Base-by-base conservation (phyloP, 1,284 basidiomycete genomes). In the Ustilago curta region DNA sequence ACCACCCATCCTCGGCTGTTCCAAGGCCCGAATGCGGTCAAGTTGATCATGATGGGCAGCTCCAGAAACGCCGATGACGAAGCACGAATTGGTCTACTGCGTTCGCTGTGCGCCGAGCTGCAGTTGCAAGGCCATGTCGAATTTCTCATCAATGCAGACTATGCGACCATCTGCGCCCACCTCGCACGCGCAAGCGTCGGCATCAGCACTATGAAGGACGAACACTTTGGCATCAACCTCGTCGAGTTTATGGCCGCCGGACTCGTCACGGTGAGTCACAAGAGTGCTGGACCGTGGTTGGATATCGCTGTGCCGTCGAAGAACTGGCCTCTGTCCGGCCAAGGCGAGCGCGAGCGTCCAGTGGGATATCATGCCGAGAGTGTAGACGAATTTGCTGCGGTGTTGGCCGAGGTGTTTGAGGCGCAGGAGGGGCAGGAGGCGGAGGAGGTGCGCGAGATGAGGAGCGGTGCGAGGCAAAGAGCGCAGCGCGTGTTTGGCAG, bases 141-240 rank as follows among this genome's bases (percentile, higher is more conserved):
- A 47, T 93, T 98, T 74, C 86, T 92, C 6, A 88, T 97, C 49
- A 98, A 98, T 77, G 93, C 93, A 0, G 86, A 91, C 1, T 98
- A 92, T 76, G 76, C 89, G 0, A 88, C 88, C 9, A 89, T 98
- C 69, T 88, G 95, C 1, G 71, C 85, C 1, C 90, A 90, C 86
- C 88, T 99, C 1, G 89, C 90, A 0, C 86, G 86, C 16, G 91
- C 94, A 0, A 92, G 91, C 64, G 88, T 97, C 5, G 96, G 97
- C 0, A 84, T 98, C 25, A 96, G 93, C 82, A 98, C 96, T 4
- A 99, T 99, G 96, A 90, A 95, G 1, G 95, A 99, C 83, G 97
- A 99, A 85, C 96, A 99, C 84, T 99, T 99, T 78, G 97, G 97
- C 2, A 99, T 99, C 84, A 97, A 95, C 79, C 89, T 99, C 19